phyloP scores from a whole-genome alignment of 1,139 yeast species.

The Yamadazyma atlantica region DNA sequence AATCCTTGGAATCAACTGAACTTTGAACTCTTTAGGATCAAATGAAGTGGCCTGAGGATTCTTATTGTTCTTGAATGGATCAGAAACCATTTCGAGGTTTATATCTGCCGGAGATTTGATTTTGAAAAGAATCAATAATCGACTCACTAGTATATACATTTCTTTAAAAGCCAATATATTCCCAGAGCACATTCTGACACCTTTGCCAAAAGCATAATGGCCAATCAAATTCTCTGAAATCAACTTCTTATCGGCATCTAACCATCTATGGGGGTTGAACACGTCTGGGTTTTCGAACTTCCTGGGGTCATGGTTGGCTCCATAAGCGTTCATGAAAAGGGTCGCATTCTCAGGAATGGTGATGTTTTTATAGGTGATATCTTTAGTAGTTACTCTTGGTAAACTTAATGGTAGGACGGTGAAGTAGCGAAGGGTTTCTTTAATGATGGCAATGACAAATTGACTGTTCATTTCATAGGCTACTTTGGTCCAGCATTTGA shows the following conservation, averaged over 20 bases:
- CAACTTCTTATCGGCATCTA: conserved; percentile 28
- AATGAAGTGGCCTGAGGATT: conserved; percentile 58
- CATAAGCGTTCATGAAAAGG: conserved; percentile 65
- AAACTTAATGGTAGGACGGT: conserved; percentile 68
- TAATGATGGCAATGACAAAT: conserved; percentile 56
- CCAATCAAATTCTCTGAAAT: conserved; percentile 22
- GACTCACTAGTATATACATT: conserved; percentile 45
- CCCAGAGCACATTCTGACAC: conserved; percentile 71
- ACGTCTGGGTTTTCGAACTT: conserved; percentile 48
- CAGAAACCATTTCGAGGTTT: conserved; percentile 35
- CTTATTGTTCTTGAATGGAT: conserved; percentile 50
- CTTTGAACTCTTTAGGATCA: conserved; percentile 50
- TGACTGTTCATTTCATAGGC: conserved; percentile 36
- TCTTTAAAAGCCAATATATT: conserved; percentile 61
- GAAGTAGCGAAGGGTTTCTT: conserved; percentile 62
- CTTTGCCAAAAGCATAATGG: conserved; percentile 70
- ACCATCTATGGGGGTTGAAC: conserved; percentile 62
- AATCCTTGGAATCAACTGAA: conserved; percentile 27
- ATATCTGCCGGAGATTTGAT: conserved; percentile 40
- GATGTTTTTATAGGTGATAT: conserved; percentile 35
- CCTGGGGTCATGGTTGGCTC: conserved; percentile 64
- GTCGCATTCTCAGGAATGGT: conserved; percentile 56
- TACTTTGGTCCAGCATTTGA: conserved; percentile 49
- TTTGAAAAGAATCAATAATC: conserved; percentile 34
- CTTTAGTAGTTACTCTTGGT: conserved; percentile 59